Evolutionary conservation across 2,329 filamentous ascomycete species (phyloP), one percentile per base, ranked within the genome.

Genomic region (Tolypocladium ovalisporum): DNA sequence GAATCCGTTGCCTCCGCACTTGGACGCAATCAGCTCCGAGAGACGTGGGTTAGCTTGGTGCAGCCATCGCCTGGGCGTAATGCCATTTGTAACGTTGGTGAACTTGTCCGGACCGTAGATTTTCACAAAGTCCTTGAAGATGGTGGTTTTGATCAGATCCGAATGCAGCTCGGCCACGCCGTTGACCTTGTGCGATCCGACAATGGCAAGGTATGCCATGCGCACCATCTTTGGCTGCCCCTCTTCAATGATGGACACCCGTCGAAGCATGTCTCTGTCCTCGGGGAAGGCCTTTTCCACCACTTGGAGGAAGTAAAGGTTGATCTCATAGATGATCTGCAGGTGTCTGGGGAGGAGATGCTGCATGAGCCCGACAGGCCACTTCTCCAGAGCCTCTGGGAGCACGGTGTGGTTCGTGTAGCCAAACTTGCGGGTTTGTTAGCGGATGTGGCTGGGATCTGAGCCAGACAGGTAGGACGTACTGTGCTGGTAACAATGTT

Each of bases 361-460:
- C 75, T 97, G 92, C 68, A 99, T 76, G 59, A 99, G 77, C 52
- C 90, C 88, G 39, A 99, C 93, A 1, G 93, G 92, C 94, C 94
- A 99, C 76, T 97, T 99, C 82, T 99, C 94, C 52, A 97, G 77
- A 32, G 94, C 94, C 73, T 99, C 94, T 0, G 94, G 93, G 54
- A 99, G 85, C 56, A 99, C 94, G 0, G 94, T 99, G 75, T 99
- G 94, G 75, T 99, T 99, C 62, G 94, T 97, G 77, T 99, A 99
- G 62, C 93, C 90, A 68, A 99, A 99, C 75, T 79, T 62, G 5
- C n/a, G 29, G 13, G 17, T 19, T 10, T n/a, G 40, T 52, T 4
- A 29, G 54, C n/a, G 29, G 61, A 67, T 37, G 13, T 51, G 36
- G 1, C 37, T 55, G 1, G 8, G n/a, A 5, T 5, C n/a, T 17